Evolutionary conservation across 129 eudicot species (phyloP), one percentile per base, ranked within the genome.

Genomic region (Helianthus tuberosus): DNA sequence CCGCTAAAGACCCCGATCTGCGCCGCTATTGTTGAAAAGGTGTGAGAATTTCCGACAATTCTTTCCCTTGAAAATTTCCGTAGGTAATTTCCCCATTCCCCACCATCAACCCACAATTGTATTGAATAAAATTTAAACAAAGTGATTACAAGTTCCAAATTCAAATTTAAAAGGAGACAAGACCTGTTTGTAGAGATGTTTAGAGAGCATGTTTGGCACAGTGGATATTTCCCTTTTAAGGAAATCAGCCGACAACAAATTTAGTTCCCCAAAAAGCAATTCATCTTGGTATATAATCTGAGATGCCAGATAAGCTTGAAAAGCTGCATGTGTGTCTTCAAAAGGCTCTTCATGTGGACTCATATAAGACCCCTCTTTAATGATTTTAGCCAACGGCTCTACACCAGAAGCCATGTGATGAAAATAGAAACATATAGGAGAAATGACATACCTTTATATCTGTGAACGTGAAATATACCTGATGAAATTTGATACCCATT

Each of bases 271-370:
- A 64, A 80, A 68, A 77, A 79, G 73, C 25, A 58, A 39, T 53
- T 94, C 96, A 51, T 82, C 84, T 60, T 81, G 79, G 84, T 64
- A 61, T 44, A 88, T 64, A 61, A 81, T 73, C 17, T 94, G 84
- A 47, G 96, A 85, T 52, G 97, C 97, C 52, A 23, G 82, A 79
- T 86, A 80, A 25, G 80, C 74, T 54, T 90, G 91, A 27, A 94
- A 85, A n/a, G 81, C 82, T 58, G 80, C 70, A 79, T 62, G 64
- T 52, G 66, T 46, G 77, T 83, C 91, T 73, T 75, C 84, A 57
- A 71, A 64, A 72, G 78, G 83, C 54, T 85, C 91, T 80, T 81
- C 73, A 68, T 43, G 64, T 54, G 82, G 5, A 55, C 12, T 16
- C 32, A 8, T 47, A 74, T 47, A 55, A 60, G 12, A 38, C 64